Percentiles rank a stretch among this genome's conserved stretches.
Evolutionary conservation across 192 early-diverging fungal genomes (phyloP).

Genomic region (Backusella mclennaniae): DNA sequence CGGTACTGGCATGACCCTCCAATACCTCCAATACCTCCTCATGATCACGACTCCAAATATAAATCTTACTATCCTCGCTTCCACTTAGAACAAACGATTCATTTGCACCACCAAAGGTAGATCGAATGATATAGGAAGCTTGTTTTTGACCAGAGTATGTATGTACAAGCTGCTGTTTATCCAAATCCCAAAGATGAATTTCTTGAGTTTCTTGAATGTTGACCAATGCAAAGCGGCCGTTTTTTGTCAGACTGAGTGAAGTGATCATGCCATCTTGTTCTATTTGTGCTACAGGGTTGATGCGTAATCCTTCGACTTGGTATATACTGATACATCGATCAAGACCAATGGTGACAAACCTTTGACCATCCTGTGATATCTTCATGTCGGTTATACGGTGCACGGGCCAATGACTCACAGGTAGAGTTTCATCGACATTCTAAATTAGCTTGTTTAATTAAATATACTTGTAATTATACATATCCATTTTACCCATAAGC

Average conservation of each 20-base stretch:
- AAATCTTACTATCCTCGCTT: conserved; percentile 61
- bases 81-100: conserved; percentile 86
- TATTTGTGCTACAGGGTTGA: conserved; percentile 26
- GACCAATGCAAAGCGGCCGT: conserved; percentile 60
- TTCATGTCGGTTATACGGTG: conserved; percentile 64
- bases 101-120: conserved; percentile 83
- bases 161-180: conserved; percentile 61
- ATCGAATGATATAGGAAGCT: conserved; percentile 85
- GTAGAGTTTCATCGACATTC: conserved; percentile 51
- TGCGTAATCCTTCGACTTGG: conserved; percentile 46
- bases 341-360: conserved; percentile 60
- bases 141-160: conserved; percentile 85
- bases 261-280: conserved; percentile 59
- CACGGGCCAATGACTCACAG: conserved; percentile 58
- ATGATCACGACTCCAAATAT: conserved; percentile 81
- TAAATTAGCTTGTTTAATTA: conserved; percentile 24
- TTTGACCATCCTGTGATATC: conserved; percentile 54
- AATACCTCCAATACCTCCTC: conserved; percentile 66
- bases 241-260: conserved; percentile 62
- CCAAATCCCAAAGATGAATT: conserved; percentile 89
- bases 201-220: conserved; percentile 62
- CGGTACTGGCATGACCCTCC: conserved; percentile 62
- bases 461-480: background rate
- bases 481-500: conserved; percentile 62
- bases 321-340: conserved; percentile 68